Evolutionary conservation across 352 stramenopile species (phyloP), one percentile per base, ranked within the genome.

Genomic region (Phytophthora vignae): DNA sequence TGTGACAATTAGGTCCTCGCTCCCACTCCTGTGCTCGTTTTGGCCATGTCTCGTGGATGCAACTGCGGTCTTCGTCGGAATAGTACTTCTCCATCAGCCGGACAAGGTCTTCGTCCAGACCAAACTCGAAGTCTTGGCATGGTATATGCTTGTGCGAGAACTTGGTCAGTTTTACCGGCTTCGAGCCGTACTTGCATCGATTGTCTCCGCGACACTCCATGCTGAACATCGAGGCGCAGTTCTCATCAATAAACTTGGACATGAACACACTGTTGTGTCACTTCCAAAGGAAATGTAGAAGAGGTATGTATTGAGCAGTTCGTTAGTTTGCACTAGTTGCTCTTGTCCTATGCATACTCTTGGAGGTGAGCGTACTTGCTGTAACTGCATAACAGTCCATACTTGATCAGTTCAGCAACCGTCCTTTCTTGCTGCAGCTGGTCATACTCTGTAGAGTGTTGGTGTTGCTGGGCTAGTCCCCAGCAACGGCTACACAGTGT

Each of bases 221-320:
- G 40, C 40, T 48, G 6, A 48, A 48, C 40, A 48, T 21, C 6
- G 40, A 48, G 40, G 40, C 40, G n/a, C 40, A 19, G 40, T 19
- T 19, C 2, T 48, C 40, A 14, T 48, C 15, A 48, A 17, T 19
- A 48, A 48, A 48, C 40, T 19, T 48, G 40, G 40, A 48, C 40
- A 48, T 48, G 40, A 48, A 48, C n/a, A n/a, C n/a, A n/a, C n/a
- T 49, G 40, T 49, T 49, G 17, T 49, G 15, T 49, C 40, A 15
- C 40, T 49, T 22, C 40, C 40, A 49, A 49, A 49, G 40, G 40
- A 49, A 49, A 49, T 49, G 40, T 49, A 49, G 40, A 49, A 49
- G 40, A 21, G 40, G 21, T 49, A 49, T 49, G 7, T 21, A 21
- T n/a, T 49, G 15, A 49, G 40, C 40, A 21, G 40, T 49, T 49